Percentiles rank a stretch among this genome's conserved stretches.
Evolutionary conservation across 108 stramenopile genomes (phyloP).

Genomic region (Nitzschia putrida): DNA sequence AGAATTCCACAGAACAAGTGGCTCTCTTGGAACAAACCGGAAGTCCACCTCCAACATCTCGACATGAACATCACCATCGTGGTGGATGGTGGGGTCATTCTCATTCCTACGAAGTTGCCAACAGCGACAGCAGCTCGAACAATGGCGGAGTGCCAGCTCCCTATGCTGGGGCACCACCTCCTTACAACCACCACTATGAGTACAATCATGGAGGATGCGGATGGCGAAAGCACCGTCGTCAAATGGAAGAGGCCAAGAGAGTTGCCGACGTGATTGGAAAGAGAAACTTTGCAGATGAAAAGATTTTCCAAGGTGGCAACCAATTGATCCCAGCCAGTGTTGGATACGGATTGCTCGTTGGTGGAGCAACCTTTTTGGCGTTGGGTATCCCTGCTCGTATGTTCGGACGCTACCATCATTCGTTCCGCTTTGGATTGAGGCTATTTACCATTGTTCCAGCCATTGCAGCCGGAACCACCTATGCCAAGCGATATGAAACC

Average conservation of each 20-base stretch:
- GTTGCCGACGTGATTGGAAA: slow-evolving; percentile 13
- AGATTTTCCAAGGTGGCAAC: background rate
- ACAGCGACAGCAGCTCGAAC: too few species aligned
- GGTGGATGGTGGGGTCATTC: too few species aligned
- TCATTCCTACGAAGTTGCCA: too few species aligned
- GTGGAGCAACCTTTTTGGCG: slow-evolving; percentile 1
- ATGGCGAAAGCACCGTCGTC: background rate
- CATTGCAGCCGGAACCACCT: background rate
- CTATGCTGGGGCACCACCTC: too few species aligned
- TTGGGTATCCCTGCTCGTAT: slow-evolving; percentile 1
- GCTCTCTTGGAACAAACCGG: too few species aligned
- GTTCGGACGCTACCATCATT: background rate
- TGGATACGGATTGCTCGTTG: slow-evolving; percentile 4
- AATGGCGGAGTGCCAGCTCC: too few species aligned
- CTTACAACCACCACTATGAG: too few species aligned
- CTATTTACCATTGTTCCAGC: background rate
- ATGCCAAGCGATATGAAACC: slow-evolving; percentile 3
- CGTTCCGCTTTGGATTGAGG: background rate
- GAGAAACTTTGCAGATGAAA: slow-evolving; percentile 3
- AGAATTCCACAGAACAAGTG: too few species aligned
- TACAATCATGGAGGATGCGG: too few species aligned
- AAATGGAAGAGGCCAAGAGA: background rate
- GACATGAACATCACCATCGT: too few species aligned
- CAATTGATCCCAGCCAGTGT: background rate
- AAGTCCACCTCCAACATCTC: too few species aligned